Evolutionary conservation across 768 basidiomycete genomes (phyloP).

Genomic region (Coprinopsis cinerea): DNA sequence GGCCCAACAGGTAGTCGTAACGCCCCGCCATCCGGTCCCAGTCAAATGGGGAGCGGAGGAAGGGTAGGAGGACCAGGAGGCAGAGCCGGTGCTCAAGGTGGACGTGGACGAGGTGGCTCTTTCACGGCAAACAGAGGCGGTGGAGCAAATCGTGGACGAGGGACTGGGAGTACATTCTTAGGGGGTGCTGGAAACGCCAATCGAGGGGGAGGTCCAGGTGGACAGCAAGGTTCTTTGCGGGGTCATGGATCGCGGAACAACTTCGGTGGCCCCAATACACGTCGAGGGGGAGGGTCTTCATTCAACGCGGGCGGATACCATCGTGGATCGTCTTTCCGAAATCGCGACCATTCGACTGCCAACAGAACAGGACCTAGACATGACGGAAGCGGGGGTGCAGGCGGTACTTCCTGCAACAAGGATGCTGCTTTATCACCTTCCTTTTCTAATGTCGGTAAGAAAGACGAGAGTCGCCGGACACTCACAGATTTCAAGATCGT

Average conservation of each 20-base stretch:
- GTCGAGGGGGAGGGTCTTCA: conserved; percentile 55
- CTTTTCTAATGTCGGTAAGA: conserved; percentile 56
- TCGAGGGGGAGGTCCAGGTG: conserved; percentile 39
- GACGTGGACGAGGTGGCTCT: conserved; percentile 48
- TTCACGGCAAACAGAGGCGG: conserved; percentile 42
- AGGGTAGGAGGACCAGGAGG: conserved; percentile 31
- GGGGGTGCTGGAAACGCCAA: conserved; percentile 35
- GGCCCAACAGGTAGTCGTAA: conserved; percentile 32
- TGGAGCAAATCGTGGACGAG: conserved; percentile 36
- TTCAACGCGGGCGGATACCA: conserved; percentile 44
- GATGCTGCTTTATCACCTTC: conserved; percentile 36
- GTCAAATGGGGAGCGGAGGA: conserved; percentile 15
- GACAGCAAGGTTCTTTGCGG: conserved; percentile 44
- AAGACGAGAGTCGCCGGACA: conserved; percentile 84
- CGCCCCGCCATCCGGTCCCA: conserved; percentile 31
- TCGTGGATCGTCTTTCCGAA: conserved; percentile 48
- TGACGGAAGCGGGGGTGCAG: conserved; percentile 31
- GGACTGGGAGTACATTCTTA: conserved; percentile 10
- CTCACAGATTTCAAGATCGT: conserved; percentile 98
- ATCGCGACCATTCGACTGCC: conserved; percentile 43
- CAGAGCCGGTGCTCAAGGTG: conserved; percentile 37
- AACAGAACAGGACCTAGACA: conserved; percentile 33
- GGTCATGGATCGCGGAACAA: conserved; percentile 63
- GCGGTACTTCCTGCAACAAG: conserved; percentile 46
- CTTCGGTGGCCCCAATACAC: conserved; percentile 59